These are phyloP conservation scores for Poronia punctata DNA, from an alignment of 495 filamentous ascomycete species.

Conservation along the genomic window DNA sequence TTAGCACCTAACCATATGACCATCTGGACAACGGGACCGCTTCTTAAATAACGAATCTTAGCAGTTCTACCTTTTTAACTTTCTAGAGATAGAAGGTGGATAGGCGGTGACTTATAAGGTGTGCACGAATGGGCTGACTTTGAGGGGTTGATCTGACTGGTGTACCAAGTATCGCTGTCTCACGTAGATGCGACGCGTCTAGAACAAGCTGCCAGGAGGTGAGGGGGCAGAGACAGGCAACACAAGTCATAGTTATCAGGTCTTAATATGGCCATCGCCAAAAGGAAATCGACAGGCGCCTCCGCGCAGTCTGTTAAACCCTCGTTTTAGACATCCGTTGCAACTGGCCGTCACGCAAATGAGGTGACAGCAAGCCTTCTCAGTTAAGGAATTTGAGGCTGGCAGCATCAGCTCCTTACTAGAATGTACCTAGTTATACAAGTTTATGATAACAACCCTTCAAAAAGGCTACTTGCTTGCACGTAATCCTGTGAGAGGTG, in stretches of 20 bases:
- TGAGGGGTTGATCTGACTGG: too few species aligned
- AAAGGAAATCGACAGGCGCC: not conserved
- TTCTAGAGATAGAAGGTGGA: too few species aligned
- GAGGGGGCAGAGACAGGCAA: not conserved
- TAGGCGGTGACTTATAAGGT: too few species aligned
- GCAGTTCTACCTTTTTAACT: too few species aligned
- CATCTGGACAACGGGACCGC: too few species aligned
- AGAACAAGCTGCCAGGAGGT: not conserved
- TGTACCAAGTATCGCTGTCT: too few species aligned
- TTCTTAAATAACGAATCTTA: too few species aligned
- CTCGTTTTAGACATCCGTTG: not conserved
- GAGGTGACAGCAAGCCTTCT: not conserved
- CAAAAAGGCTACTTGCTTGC: not conserved
- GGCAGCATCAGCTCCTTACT: not conserved
- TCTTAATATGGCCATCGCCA: not conserved
- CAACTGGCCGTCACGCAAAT: not conserved
- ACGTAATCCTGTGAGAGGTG: not conserved
- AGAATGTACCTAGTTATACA: not conserved
- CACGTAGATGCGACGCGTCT: not conserved
- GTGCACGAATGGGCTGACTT: too few species aligned
- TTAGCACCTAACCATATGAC: too few species aligned
- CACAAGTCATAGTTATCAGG: not conserved
- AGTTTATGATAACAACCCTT: too few species aligned
- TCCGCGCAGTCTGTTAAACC: not conserved
- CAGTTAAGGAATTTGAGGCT: constrained; percentile 2